These are phyloP conservation scores for Thielaviopsis euricoi DNA, from an alignment of 2,329 filamentous ascomycete genomes.

Conservation along the genomic window DNA sequence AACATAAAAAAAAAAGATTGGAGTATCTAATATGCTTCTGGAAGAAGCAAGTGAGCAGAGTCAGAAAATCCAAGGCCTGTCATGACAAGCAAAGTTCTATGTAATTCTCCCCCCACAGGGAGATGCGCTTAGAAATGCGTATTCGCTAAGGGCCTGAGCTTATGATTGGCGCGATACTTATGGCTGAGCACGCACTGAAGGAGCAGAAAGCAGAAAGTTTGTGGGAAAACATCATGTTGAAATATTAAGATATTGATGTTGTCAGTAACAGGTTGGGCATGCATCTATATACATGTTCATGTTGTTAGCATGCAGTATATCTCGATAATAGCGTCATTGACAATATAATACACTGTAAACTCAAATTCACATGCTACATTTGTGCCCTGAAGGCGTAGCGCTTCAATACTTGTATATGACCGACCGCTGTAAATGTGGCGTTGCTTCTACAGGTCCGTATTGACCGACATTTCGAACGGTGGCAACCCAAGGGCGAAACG, in stretches of 20 bases:
- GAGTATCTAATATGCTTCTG: background rate
- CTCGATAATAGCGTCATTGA: background rate
- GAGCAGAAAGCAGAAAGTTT: background rate
- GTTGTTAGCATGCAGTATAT: too few relatives aligned
- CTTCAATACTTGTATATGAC: background rate
- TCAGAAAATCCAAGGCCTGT: background rate
- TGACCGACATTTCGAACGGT: background rate
- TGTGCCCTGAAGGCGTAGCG: background rate
- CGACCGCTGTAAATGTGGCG: background rate
- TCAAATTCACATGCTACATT: background rate
- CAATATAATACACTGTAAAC: background rate
- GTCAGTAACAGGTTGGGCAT: too few relatives aligned
- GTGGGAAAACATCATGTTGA: background rate
- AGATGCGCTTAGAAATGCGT: background rate
- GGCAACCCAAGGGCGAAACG: too few relatives aligned
- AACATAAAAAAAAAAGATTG: background rate
- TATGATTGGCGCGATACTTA: background rate
- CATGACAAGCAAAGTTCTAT: background rate
- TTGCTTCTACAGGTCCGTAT: background rate
- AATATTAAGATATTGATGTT: too few relatives aligned
- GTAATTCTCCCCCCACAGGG: too few relatives aligned
- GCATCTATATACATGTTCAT: too few relatives aligned
- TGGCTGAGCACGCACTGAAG: background rate
- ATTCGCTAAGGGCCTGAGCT: background rate
- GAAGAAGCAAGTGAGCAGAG: background rate